Percentiles rank a stretch among this genome's conserved stretches.
Evolutionary conservation across 768 basidiomycete species (phyloP).

Genomic region (Rossbeevera mucosa): DNA sequence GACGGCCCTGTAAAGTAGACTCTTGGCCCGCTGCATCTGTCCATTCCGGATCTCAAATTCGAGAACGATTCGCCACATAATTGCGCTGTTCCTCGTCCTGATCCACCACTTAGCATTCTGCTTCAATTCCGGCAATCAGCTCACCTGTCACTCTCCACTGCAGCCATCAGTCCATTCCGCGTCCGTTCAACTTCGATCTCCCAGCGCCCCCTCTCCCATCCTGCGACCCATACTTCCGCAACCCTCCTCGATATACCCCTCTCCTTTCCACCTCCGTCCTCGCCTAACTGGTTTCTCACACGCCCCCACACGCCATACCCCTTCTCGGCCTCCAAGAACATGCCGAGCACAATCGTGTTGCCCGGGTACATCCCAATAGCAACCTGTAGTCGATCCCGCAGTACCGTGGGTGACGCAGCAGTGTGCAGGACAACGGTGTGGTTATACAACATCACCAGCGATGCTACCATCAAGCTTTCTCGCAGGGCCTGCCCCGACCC

Average conservation of each 20-base stretch:
- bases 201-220: conserved; percentile 78
- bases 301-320: conserved; percentile 78
- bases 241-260: conserved; percentile 58
- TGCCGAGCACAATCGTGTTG: conserved; percentile 67
- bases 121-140: conserved; percentile 11
- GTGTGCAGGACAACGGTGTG: conserved; percentile 51
- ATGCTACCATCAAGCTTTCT: conserved; percentile 56
- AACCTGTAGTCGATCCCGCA: conserved; percentile 53
- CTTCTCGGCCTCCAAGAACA: conserved; percentile 73
- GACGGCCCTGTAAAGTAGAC: conserved; percentile 67
- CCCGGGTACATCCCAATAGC: conserved; percentile 57
- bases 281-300: conserved; percentile 54
- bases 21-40: conserved; percentile 60
- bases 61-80: conserved; percentile 69
- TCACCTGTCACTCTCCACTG: conserved; percentile 66
- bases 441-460: conserved; percentile 57
- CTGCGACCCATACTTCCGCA: conserved; percentile 71
- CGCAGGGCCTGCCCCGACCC: conserved; percentile 7
- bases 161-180: conserved; percentile 55
- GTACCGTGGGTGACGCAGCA: conserved; percentile 50
- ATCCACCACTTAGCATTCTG: conserved; percentile 7
- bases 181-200: conserved; percentile 65
- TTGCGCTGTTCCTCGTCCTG: conserved; percentile 63
- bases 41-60: conserved; percentile 71
- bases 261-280: conserved; percentile 37